Evolutionary conservation across 495 filamentous ascomycete genomes (phyloP).

Genomic region (Hypoxylon lenormandii): DNA sequence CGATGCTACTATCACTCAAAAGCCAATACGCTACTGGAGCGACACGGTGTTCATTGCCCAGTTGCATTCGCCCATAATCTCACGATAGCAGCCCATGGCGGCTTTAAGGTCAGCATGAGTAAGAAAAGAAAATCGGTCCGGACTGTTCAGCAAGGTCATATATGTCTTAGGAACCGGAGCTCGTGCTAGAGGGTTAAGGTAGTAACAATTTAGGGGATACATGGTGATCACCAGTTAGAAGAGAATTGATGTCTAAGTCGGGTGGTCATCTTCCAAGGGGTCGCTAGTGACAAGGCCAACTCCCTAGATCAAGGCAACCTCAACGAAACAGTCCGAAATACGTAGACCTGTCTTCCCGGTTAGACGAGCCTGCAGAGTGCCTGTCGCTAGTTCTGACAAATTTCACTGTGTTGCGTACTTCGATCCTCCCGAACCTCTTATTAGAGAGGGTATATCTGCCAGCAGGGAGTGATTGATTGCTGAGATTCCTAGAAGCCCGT

Average conservation of each 20-base stretch:
- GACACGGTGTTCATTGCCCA: slow-evolving; percentile 28
- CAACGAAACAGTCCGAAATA: not conserved
- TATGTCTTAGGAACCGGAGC: slow-evolving; percentile 24
- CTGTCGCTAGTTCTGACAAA: not conserved
- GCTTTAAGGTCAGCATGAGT: not conserved
- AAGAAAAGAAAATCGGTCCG: not conserved
- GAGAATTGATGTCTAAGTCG: slow-evolving; percentile 4
- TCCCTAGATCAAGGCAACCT: not conserved
- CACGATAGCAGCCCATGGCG: not conserved
- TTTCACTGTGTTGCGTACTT: slow-evolving; percentile 6
- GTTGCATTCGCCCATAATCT: slow-evolving; percentile 16
- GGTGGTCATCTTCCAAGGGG: not conserved
- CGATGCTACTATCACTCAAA: slow-evolving; percentile 24
- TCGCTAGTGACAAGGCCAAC: not conserved
- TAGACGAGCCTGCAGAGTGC: slow-evolving; percentile 21
- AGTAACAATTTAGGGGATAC: slow-evolving; percentile 6
- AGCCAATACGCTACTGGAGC: slow-evolving; percentile 28
- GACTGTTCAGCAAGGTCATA: slow-evolving; percentile 1
- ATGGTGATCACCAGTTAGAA: not conserved
- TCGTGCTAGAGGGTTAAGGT: not conserved
- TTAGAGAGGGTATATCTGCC: slow-evolving; percentile 8
- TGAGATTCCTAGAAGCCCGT: not conserved
- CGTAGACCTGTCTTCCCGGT: not conserved
- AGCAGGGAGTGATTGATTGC: not conserved
- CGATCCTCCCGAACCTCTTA: not conserved